Evolutionary conservation across 305 asterid species (phyloP), one percentile per base, ranked within the genome.

Genomic region (Solanum hybrid): DNA sequence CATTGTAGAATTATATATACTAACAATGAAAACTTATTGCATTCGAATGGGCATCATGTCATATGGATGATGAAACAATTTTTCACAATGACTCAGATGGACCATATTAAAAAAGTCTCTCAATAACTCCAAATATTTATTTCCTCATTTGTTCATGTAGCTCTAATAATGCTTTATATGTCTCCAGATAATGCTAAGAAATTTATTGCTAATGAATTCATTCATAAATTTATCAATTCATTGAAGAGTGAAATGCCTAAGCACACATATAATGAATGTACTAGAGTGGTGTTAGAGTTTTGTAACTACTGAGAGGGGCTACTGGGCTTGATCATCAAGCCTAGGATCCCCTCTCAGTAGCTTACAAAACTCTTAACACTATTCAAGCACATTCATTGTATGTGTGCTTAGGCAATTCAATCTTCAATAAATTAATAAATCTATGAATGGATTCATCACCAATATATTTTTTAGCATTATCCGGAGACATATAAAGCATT

Each of bases 351-450:
- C 57, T 42, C 57, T 77, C 79, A 90, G 67, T 14, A 91, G 67
- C 79, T 90, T 87, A 37, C 92, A 92, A 37, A 92, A 92, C 64
- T 92, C 92, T 39, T 28, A 92, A 89, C 14, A 90, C 89, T 22
- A 92, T 29, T 0, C 31, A 84, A 2, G 89, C 90, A 16, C 87
- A 90, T 29, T 76, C 75, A 51, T 57, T 35, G 46, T 89, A 75
- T 9, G 28, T 11, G 9, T 57, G 24, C 69, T 57, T 57, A 18
- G 24, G 69, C 24, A 57, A 20, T 57, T 57, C 69, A 57, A 5
- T 57, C 24, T 57, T 57, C 69, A 57, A 75, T 79, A 10, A 64
- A 34, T 85, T 77, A 24, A 92, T 86, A 69, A 92, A 92, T 87
- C 61, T 28, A 61, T 26, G 61, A 76, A 92, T 89, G 82, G 90